Conservation (phyloP, 495 filamentous ascomycete species). For the Tuber melanosporum region DNA sequence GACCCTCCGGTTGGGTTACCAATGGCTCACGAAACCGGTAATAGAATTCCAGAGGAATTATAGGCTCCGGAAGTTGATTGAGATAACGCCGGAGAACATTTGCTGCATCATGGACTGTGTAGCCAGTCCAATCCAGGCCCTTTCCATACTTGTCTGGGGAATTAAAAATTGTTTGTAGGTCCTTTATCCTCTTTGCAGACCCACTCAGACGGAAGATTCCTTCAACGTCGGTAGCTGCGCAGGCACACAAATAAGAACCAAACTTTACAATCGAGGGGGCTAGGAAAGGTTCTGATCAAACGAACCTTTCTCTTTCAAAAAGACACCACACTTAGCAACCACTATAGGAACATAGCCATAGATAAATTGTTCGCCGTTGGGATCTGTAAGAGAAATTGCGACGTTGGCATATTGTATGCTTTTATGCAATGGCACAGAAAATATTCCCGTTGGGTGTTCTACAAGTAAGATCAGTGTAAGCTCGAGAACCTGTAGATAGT, state of each 20-base stretch:
- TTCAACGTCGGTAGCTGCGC: conserved; percentile 83
- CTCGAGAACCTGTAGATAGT: not conserved
- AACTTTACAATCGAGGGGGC: conserved; percentile 10
- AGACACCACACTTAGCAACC: conserved; percentile 96
- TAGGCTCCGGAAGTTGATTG: conserved; percentile 90
- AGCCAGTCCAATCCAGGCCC: conserved; percentile 92
- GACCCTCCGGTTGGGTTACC: conserved; percentile 55
- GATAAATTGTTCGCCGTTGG: conserved; percentile 85
- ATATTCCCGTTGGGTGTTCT: conserved; percentile 52
- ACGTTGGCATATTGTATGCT: conserved; percentile 99
- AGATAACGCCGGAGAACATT: conserved; percentile 93
- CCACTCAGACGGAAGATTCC: conserved; percentile 95
- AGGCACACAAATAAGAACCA: conserved; percentile 15
- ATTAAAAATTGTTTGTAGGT: conserved; percentile 83
- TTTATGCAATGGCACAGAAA: conserved; percentile 85
- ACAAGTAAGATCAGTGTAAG: conserved; percentile 17
- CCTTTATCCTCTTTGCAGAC: conserved; percentile 97
- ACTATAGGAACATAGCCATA: conserved; percentile 99
- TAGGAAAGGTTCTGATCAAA: conserved; percentile 5
- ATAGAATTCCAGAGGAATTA: conserved; percentile 92
- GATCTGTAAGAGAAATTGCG: conserved; percentile 89
- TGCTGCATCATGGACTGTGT: conserved; percentile 97
- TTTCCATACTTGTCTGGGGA: conserved; percentile 96
- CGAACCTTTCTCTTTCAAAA: conserved; percentile 93
- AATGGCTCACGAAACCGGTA: conserved; percentile 82